Evolutionary conservation across 352 stramenopile genomes (phyloP), one percentile per base, ranked within the genome.

Genomic region (Lagenidium sp.): DNA sequence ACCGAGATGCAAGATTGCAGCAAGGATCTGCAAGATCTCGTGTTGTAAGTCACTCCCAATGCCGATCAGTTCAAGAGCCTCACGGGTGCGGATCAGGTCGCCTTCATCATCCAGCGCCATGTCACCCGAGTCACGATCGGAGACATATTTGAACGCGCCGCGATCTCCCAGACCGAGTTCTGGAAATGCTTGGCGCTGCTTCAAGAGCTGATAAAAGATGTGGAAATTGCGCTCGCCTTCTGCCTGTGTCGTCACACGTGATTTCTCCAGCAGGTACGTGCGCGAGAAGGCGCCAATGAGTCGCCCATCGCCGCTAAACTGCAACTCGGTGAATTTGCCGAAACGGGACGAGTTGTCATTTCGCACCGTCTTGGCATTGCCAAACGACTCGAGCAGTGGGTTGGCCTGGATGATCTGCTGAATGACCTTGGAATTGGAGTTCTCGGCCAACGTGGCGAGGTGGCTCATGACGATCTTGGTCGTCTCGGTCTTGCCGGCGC

Each of bases 401-500:
- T 94, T 94, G 20, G 87, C 87, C 59, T 98, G 83, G 31, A 98
- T 88, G 44, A 98, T 96, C 62, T 96, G 85, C 57, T 97, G 78
- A 53, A 97, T 96, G 37, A 98, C 78, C 47, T 92, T 85, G 8
- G 75, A 87, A 44, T 85, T 83, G 22, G 63, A 68, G 36, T 89
- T 88, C n/a, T 72, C 65, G 19, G 77, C 75, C 34, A 96, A 36
- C 45, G 79, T 80, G 0, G 88, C 86, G 31, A 98, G 64, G 55
- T 97, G 93, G 38, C 79, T 89, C 81, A 98, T 95, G 40, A 97
- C 82, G 52, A 97, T 96, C 65, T 98, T 98, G 15, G 95, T 97
- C 10, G 94, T 97, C 65, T 98, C 92, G 0, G 95, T 98, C 62
- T 98, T 98, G 40, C 95, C 95, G 23, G 95, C 93, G 35, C 95